Base-by-base conservation (phyloP, 768 basidiomycete species). In the Pleurotus citrinopileatus region DNA sequence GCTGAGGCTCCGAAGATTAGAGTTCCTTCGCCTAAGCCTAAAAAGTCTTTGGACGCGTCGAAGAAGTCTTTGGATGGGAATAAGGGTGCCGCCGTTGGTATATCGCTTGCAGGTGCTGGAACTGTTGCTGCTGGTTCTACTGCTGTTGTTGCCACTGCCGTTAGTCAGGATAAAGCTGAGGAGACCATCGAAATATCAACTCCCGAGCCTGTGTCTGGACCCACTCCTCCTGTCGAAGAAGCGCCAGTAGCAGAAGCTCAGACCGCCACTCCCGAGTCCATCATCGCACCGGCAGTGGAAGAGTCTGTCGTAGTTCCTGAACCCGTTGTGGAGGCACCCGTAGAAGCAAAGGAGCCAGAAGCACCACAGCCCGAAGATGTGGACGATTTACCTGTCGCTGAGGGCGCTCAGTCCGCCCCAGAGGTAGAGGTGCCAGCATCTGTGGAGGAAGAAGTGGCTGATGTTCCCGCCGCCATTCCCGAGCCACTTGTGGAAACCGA, bases 21-120 rank as follows among this genome's bases (percentile, higher is more conserved):
- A 44, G 54, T 70, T n/a, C 67, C 69, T 3, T 64, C 63, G 26
- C 60, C 67, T 2, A 65, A 67, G 47, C 60, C 63, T 22, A 65
- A 64, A 55, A 64, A 64, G 55, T 71, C 65, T 45, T 53, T 58
- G n/a, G 68, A 73, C 7, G 38, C 19, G 38, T 52, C 38, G 50
- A 26, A 36, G 38, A 53, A 53, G 40, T 42, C 52, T n/a, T 13
- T 42, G 20, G 50, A 42, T 3, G 50, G 50, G 19, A n/a, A 22
- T 32, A 27, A 52, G 5, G 55, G 57, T 25, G 57, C 57, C 20
- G 54, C 48, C 45, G 57, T 46, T 34, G 57, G 55, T 26, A 60
- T 58, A 42, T 60, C 50, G 13, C 37, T 59, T 55, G 60, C 53
- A 42, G 63, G 57, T 44, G 63, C 58, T 28, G 65, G 57, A 52